These are phyloP conservation scores for Sporothrix phasma DNA, from an alignment of 2,329 filamentous ascomycete species.

Conservation along the genomic window DNA sequence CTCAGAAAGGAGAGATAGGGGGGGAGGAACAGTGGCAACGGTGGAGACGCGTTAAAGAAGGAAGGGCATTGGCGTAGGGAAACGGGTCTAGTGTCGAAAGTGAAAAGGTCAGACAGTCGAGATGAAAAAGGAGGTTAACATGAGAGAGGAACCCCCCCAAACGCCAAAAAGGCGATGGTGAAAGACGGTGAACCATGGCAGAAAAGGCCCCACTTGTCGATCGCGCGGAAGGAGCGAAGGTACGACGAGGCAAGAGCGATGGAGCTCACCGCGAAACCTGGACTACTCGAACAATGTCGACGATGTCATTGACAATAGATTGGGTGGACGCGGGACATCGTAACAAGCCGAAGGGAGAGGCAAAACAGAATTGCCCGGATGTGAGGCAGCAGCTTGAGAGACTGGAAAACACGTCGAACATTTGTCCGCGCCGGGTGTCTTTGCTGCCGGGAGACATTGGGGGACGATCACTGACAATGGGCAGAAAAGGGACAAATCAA, in stretches of 20 bases:
- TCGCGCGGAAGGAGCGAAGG: neutral
- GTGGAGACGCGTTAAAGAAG: slow-evolving; percentile 13
- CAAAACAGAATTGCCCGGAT: neutral
- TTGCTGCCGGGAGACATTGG: neutral
- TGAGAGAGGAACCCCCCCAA: neutral
- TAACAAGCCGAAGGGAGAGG: neutral
- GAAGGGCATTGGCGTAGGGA: no score
- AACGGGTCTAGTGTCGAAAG: no score
- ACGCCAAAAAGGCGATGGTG: slow-evolving; percentile 1
- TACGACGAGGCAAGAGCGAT: neutral
- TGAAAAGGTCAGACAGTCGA: neutral
- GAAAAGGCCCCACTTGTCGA: slow-evolving; percentile 12
- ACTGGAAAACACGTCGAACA: neutral
- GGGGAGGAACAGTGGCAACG: slow-evolving; percentile 17
- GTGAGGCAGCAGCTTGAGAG: neutral
- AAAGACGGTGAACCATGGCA: slow-evolving; percentile 11
- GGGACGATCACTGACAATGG: neutral
- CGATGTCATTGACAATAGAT: neutral
- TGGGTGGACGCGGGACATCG: neutral
- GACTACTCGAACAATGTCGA: neutral
- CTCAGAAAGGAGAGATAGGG: slow-evolving; percentile 15
- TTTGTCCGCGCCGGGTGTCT: neutral
- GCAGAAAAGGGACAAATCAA: neutral
- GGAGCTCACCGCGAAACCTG: neutral
- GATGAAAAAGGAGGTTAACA: slow-evolving; percentile 13